A percentile compares a stretch with the other conserved stretches of the same genome.
Evolutionary conservation across 2,329 filamentous ascomycete genomes (phyloP).

Genomic region (Zelopaecilomyces penicillatus): DNA sequence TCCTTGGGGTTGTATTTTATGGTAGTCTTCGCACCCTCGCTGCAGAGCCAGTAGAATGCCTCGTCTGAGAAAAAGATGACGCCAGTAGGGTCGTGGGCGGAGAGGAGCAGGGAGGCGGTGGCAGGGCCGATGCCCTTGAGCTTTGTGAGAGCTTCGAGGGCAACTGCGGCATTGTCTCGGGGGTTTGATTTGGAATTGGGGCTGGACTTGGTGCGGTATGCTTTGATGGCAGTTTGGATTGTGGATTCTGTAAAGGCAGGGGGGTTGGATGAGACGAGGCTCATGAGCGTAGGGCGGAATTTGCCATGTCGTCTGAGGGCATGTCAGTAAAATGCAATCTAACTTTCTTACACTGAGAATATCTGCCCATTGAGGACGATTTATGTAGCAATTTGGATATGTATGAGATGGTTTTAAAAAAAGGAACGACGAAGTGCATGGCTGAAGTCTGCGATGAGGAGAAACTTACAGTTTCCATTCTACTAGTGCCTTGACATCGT

Average conservation of each 20-base stretch:
- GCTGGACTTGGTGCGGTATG: constrained; percentile 32
- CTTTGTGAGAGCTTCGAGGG: constrained; percentile 46
- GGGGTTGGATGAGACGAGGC: constrained; percentile 54
- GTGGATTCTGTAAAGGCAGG: constrained; percentile 34
- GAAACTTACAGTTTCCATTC: constrained; percentile 62
- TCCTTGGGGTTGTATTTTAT: constrained; percentile 66
- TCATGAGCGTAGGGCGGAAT: constrained; percentile 53
- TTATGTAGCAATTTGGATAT: too few species aligned
- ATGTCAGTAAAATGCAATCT: background rate
- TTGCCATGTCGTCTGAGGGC: constrained; percentile 47
- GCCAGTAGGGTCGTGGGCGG: constrained; percentile 49
- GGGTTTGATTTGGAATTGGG: constrained; percentile 18
- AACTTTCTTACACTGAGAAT: too few species aligned
- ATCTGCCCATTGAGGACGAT: too few species aligned
- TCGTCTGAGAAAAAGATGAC: constrained; percentile 77
- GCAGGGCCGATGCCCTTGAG: constrained; percentile 73
- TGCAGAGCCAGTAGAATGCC: constrained; percentile 63
- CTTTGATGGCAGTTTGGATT: constrained; percentile 43
- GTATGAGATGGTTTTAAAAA: too few species aligned
- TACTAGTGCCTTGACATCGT: constrained; percentile 52
- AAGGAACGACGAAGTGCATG: constrained; percentile 2
- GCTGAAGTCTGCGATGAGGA: background rate
- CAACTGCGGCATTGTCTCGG: constrained; percentile 30
- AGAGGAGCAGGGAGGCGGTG: constrained; percentile 66
- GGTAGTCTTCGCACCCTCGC: constrained; percentile 36